A percentile compares a stretch with the other conserved stretches of the same genome.
phyloP scores from a whole-genome alignment of 2,329 filamentous ascomycete genomes.

The Diaporthe aspalathi region DNA sequence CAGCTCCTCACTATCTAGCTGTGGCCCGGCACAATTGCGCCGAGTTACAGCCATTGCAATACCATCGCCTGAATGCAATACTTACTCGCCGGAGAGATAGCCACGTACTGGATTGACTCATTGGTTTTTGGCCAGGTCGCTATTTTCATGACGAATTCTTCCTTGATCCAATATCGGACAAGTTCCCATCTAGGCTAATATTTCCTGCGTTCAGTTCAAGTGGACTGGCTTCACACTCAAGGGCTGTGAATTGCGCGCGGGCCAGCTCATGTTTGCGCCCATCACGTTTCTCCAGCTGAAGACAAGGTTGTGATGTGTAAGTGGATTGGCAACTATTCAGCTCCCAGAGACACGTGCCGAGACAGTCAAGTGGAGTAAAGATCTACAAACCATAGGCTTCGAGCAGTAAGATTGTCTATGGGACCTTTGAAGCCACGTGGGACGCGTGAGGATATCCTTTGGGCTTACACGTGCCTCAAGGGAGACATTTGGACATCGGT shows the following conservation, averaged over 20 bases:
- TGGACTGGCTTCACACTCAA: background rate
- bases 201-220: background rate
- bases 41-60: background rate
- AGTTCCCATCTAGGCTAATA: background rate
- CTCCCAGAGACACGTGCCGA: background rate
- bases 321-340: background rate
- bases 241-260: background rate
- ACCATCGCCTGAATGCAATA: background rate
- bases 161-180: background rate
- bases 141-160: background rate
- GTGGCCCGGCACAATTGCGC: background rate
- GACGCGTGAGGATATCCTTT: no score
- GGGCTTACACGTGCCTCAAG: background rate
- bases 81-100: background rate
- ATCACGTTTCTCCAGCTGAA: background rate
- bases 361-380: background rate
- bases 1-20: background rate
- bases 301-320: background rate
- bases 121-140: no score
- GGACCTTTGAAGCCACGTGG: background rate
- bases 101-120: background rate
- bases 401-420: background rate
- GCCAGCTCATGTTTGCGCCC: background rate
- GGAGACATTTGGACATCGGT: background rate
- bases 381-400: conserved; percentile 7